Evolutionary conservation across 176 grass and related monocot genomes (phyloP).

Genomic region (Oryza australiensis): DNA sequence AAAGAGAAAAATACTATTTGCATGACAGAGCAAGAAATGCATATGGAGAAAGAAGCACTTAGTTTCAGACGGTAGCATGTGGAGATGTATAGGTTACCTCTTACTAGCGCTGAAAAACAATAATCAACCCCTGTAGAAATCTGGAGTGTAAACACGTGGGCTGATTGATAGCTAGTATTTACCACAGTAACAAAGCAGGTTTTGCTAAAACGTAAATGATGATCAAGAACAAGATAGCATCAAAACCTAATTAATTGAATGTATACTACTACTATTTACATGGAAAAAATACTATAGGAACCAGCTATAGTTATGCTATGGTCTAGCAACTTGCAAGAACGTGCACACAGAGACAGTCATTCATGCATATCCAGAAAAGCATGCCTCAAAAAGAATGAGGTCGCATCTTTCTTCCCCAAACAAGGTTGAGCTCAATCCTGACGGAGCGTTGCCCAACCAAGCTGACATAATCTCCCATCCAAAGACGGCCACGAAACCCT

Average conservation of each 20-base stretch:
- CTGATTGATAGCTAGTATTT: background rate
- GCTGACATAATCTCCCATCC: background rate
- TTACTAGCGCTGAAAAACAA: background rate
- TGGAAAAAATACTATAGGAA: background rate
- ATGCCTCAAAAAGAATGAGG: background rate
- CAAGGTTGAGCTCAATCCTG: background rate
- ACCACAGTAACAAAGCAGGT: slow-evolving; percentile 11
- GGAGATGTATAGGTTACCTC: background rate
- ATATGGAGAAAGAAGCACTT: background rate
- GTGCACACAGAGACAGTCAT: background rate
- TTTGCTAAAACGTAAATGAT: slow-evolving; percentile 2
- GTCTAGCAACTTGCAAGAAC: no score
- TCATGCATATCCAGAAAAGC: background rate
- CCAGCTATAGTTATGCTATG: background rate
- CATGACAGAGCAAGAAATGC: background rate
- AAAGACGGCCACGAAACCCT: background rate
- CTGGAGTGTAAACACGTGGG: no score
- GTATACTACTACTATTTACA: background rate
- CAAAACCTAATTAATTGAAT: background rate
- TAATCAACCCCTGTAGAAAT: background rate
- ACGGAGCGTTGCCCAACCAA: background rate
- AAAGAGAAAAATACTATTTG: background rate
- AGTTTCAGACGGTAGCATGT: background rate
- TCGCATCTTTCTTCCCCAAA: background rate
- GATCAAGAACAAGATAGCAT: background rate